Base-by-base conservation (phyloP, 2,329 filamentous ascomycete species). In the Phialophora macrospora region DNA sequence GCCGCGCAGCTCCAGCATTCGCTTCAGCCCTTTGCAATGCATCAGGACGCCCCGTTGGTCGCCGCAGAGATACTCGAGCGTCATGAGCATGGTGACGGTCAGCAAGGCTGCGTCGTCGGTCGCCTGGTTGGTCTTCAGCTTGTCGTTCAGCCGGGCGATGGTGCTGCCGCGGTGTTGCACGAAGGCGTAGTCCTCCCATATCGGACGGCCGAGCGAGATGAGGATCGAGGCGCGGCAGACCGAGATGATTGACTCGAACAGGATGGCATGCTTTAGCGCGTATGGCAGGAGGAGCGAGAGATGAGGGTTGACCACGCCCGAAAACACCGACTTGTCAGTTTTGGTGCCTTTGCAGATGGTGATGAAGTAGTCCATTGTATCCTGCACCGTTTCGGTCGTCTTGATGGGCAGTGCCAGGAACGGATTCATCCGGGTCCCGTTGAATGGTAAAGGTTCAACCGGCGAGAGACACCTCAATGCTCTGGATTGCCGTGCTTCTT, bases 171-270 rank as follows among this genome's bases (percentile, higher is more conserved):
- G 70, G 51, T 71, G 68, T n/a, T 65, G 62, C 14, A 72, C 62
- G 52, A 71, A 71, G n/a, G 68, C 64, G 14, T 46, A 48, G 48
- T 72, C 68, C 9, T 70, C 64, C 32, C 63, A 66, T n/a, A 66
- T 56, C 3, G 67, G 62, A 20, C 62, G 52, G 6, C 66, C 70
- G 22, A 63, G 62, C 11, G 67, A 71, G 4, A 72, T 63, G 4
- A 69, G 64, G 30, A 72, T 62, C 5, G 69, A 68, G 4, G 67
- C 69, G 49, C 68, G 67, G 58, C 70, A 72, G 28, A 68, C 60
- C 30, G 69, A 66, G 22, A 71, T 67, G 38, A 72, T 64, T n/a
- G 68, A 67, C 56, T 72, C 69, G 46, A 72, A 72, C 3, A 72
- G 63, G 22, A 65, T 51, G 5, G 67, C 32, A 26, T 71, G 60